Percentiles rank a stretch among this genome's conserved stretches.
Evolutionary conservation across 768 basidiomycete species (phyloP).

Genomic region (Coprinellus micaceus): DNA sequence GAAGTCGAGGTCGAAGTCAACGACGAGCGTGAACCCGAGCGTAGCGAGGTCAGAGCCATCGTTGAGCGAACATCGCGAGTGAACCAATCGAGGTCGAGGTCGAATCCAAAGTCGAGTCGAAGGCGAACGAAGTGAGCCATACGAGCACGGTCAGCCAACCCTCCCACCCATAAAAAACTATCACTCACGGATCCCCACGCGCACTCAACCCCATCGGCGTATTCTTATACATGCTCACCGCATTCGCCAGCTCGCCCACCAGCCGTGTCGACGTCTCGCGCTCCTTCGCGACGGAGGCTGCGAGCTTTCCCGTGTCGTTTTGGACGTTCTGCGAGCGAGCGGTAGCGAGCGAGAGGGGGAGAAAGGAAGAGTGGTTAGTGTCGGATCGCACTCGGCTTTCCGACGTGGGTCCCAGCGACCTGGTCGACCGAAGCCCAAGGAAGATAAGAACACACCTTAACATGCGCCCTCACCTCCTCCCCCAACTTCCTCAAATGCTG

Average conservation of each 20-base stretch:
- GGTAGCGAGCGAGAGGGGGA: neutral
- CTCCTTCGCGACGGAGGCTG: constrained; percentile 88
- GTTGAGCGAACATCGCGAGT: too few relatives aligned
- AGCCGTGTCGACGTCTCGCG: constrained; percentile 81
- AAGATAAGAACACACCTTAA: constrained; percentile 56
- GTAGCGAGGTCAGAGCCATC: too few relatives aligned
- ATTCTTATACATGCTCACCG: constrained; percentile 91
- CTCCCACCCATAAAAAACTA: constrained; percentile 8
- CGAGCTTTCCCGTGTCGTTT: constrained; percentile 92
- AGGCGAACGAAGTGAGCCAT: too few relatives aligned
- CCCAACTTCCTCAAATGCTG: constrained; percentile 96
- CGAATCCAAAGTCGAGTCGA: too few relatives aligned
- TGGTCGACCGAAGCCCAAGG: neutral
- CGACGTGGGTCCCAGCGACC: too few relatives aligned
- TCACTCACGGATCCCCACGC: constrained; percentile 77
- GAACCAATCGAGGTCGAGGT: too few relatives aligned
- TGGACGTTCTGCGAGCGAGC: constrained; percentile 65
- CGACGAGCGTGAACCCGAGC: too few relatives aligned
- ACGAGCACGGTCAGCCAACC: neutral
- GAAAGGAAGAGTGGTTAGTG: neutral
- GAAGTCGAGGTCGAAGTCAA: too few relatives aligned
- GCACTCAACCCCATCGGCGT: constrained; percentile 83
- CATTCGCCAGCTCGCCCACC: constrained; percentile 83
- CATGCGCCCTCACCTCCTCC: constrained; percentile 94
- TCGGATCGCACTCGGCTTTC: too few relatives aligned